These are phyloP conservation scores for Exserohilum turcica DNA, from an alignment of 2,329 filamentous ascomycete genomes.

Conservation along the genomic window DNA sequence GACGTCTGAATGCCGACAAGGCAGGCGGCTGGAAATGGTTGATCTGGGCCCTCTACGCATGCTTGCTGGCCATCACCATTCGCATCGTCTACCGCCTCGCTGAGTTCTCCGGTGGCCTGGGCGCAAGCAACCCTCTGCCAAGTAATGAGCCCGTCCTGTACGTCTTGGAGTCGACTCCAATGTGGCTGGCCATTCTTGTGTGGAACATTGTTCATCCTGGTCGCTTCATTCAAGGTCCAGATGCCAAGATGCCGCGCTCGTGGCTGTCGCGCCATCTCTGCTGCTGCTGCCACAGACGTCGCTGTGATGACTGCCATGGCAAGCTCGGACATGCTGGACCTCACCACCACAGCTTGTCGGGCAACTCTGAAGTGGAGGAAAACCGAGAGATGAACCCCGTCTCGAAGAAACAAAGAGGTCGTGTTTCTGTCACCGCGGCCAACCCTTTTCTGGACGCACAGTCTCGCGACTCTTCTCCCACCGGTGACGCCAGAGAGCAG, in stretches of 20 bases:
- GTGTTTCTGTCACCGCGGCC: slow-evolving; percentile 1
- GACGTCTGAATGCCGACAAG: slow-evolving; percentile 14
- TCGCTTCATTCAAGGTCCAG: slow-evolving; percentile 19
- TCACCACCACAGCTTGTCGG: slow-evolving; percentile 12
- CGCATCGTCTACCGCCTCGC: slow-evolving; percentile 39
- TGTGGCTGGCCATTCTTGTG: slow-evolving; percentile 51
- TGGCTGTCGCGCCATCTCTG: slow-evolving; percentile 27
- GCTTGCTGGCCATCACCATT: slow-evolving; percentile 50
- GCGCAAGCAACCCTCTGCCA: slow-evolving; percentile 51
- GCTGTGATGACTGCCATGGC: slow-evolving; percentile 22
- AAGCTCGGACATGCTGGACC: slow-evolving; percentile 18
- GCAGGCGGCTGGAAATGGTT: slow-evolving; percentile 23
- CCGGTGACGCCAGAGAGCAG: slow-evolving; percentile 4
- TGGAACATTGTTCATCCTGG: slow-evolving; percentile 22
- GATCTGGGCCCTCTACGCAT: slow-evolving; percentile 49
- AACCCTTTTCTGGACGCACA: slow-evolving; percentile 7
- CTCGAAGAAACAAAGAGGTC: not conserved
- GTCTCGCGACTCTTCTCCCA: slow-evolving; percentile 7
- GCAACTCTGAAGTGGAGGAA: slow-evolving; percentile 10
- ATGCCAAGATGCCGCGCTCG: slow-evolving; percentile 24
- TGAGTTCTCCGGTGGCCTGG: slow-evolving; percentile 58
- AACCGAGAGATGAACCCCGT: slow-evolving; percentile 12
- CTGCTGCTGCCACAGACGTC: slow-evolving; percentile 23
- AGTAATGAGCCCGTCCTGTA: slow-evolving; percentile 60
- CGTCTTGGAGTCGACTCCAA: slow-evolving; percentile 60